Evolutionary conservation across 768 basidiomycete genomes (phyloP), one percentile per base, ranked within the genome.

Genomic region (Mycena vitilis): DNA sequence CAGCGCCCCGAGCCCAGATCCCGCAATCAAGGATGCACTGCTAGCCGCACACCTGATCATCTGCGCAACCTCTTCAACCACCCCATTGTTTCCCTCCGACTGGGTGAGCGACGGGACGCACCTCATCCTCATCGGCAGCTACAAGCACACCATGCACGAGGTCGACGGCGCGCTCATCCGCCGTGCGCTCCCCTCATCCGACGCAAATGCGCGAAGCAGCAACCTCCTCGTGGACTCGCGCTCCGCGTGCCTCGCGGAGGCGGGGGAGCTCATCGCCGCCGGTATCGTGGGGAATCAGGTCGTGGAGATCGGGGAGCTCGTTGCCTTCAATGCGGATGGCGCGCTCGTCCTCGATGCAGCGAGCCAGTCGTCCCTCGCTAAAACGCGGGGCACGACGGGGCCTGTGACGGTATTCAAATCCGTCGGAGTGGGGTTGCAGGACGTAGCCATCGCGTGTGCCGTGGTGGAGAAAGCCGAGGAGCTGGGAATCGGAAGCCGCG

Each of bases 401-500:
- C 83, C 85, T 0, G 83, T 95, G 13, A 93, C 91, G 1, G 84
- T 96, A 36, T 96, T 95, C 86, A 96, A 96, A 79, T 93, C 91
- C 0, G 95, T 96, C 7, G 95, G 95, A 2, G 78, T 95, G 8
- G 94, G 92, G 1, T 78, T 94, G n/a, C 95, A 96, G 73, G 95
- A 97, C 71, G 92, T 94, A 6, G 92, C 90, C 0, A 93, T 96
- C 65, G 89, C 94, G 12, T 83, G 80, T 62, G 86, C 91, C 3
- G 87, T 95, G 1, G 85, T 95, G 2, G 78, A 85, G 5, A 83
- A 83, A 59, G 94, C 95, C 2, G 80, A 88, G 71, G 74, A 80
- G 60, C 78, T 84, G 73, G 83, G 82, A 1, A 70, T 87, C 6
- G 93, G 94, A 10, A 87, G 80, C 0, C 61, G 73, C 0, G 79